Evolutionary conservation across 345 rosid genomes (phyloP), one percentile per base, ranked within the genome.

Genomic region (Erysimum cheiranthoides): DNA sequence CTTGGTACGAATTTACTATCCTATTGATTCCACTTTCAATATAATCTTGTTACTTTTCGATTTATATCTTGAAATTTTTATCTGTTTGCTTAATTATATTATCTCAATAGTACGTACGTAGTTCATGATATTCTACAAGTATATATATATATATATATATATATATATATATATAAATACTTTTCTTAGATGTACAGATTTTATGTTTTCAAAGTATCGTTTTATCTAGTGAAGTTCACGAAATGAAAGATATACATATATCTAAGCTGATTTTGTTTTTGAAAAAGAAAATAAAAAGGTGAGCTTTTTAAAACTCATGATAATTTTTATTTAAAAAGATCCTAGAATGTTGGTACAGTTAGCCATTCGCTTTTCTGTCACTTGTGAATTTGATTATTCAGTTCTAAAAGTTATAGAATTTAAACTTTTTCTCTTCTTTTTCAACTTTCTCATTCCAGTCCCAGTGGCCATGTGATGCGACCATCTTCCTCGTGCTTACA

Each of bases 341-440:
- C 76, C 80, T 70, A 77, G 76, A 70, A 77, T 77, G 80, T 77
- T 77, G 76, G 80, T 70, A 77, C 72, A 70, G 72, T 77, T 77
- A 77, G 71, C 65, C 76, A 70, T 77, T 70, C 16, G 66, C 71
- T 77, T 70, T 67, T 70, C 43, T 70, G 71, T 45, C 80, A 77
- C 76, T 61, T 63, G 66, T 30, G 53, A 71, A 77, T 54, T 70
- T 70, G 76, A 77, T 77, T 63, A 77, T 77, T 70, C 80, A 77
- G 76, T 77, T 77, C 59, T 56, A 64, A 77, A 70, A 69, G 60
- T 30, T 70, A 46, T 31, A 63, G 51, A 62, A 27, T 70, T 70
- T 17, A 54, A 63, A 56, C 66, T 56, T 71, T 68, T 63, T 54
- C 34, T 70, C 66, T 47, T 70, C 71, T 46, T 77, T 71, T 76